Evolutionary conservation across 306 rosid species (phyloP).

Genomic region (Cucurbita ficifolia): DNA sequence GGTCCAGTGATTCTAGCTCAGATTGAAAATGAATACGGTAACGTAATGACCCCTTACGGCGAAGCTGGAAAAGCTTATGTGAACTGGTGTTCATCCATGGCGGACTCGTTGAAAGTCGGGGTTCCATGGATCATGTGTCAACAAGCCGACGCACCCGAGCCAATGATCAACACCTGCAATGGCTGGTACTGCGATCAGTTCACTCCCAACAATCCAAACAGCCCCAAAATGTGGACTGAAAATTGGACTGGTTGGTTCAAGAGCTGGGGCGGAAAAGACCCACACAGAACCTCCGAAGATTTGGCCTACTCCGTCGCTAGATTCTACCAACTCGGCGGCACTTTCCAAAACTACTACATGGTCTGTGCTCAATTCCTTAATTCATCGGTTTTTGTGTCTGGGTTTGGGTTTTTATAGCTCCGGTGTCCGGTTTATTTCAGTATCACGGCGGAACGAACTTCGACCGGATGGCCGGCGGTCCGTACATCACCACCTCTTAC

Average conservation of each 20-base stretch:
- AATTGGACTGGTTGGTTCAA: conserved; percentile 72
- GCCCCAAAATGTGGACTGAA: conserved; percentile 96
- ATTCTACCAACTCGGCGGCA: conserved; percentile 71
- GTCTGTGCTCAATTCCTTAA: background rate
- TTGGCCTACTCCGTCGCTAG: conserved; percentile 69
- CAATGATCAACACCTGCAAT: conserved; percentile 72
- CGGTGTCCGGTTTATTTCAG: conserved; percentile 14
- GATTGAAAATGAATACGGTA: conserved; percentile 8
- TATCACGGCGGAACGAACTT: conserved; percentile 98
- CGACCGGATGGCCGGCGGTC: conserved; percentile 75
- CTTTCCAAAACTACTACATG: conserved; percentile 82
- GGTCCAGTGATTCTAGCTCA: conserved; percentile 42
- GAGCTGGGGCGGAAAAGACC: conserved; percentile 59
- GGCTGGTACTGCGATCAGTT: conserved; percentile 78
- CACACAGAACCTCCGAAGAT: conserved; percentile 73
- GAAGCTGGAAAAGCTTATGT: too few relatives aligned
- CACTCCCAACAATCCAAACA: conserved; percentile 47
- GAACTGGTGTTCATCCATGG: too few relatives aligned
- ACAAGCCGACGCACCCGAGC: too few relatives aligned
- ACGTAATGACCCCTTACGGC: too few relatives aligned
- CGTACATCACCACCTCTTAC: conserved; percentile 75
- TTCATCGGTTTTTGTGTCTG: too few relatives aligned
- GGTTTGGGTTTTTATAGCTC: too few relatives aligned
- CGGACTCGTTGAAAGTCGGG: too few relatives aligned
- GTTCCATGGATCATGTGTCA: too few relatives aligned